Evolutionary conservation across 768 basidiomycete species (phyloP).

Genomic region (Sarcodon sp.): DNA sequence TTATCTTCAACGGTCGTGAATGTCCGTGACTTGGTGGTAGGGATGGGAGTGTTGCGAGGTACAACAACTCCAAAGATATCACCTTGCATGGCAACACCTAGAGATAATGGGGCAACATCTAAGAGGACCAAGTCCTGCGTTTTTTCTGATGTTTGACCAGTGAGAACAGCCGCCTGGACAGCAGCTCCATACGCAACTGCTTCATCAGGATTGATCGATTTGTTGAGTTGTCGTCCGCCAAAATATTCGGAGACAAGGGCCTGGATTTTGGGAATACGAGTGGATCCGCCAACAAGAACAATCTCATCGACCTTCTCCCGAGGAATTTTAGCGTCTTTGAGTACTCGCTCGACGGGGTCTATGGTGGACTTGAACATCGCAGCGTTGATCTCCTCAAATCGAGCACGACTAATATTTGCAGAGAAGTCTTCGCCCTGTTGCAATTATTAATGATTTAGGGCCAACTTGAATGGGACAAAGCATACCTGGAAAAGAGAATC

Average conservation of each 20-base stretch:
- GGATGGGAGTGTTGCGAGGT: conserved; percentile 98
- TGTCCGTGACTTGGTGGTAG: conserved; percentile 96
- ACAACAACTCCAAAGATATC: conserved; percentile 99
- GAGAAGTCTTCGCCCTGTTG: conserved; percentile 91
- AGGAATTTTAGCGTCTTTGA: conserved; percentile 98
- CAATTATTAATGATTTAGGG: conserved; percentile 2
- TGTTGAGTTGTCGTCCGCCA: conserved; percentile 95
- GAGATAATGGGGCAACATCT: conserved; percentile 95
- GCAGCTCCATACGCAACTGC: conserved; percentile 99
- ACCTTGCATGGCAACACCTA: conserved; percentile 99
- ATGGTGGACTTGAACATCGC: conserved; percentile 91
- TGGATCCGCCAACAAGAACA: conserved; percentile 98
- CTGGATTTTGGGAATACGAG: conserved; percentile 99
- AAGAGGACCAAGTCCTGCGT: conserved; percentile 97
- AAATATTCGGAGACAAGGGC: conserved; percentile 98
- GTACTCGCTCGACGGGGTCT: conserved; percentile 96
- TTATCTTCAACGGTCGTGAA: conserved; percentile 99
- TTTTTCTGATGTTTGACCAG: conserved; percentile 97
- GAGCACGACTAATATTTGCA: conserved; percentile 96
- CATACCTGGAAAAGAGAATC: conserved; percentile 92
- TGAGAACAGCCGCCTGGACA: conserved; percentile 97
- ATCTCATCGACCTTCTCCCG: conserved; percentile 98
- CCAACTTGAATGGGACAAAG: conserved; percentile 4
- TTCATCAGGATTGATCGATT: conserved; percentile 99
- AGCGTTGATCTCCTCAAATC: conserved; percentile 99